phyloP scores from a whole-genome alignment of 2,329 filamentous ascomycete species.

The Ophiosphaerella herpotricha region DNA sequence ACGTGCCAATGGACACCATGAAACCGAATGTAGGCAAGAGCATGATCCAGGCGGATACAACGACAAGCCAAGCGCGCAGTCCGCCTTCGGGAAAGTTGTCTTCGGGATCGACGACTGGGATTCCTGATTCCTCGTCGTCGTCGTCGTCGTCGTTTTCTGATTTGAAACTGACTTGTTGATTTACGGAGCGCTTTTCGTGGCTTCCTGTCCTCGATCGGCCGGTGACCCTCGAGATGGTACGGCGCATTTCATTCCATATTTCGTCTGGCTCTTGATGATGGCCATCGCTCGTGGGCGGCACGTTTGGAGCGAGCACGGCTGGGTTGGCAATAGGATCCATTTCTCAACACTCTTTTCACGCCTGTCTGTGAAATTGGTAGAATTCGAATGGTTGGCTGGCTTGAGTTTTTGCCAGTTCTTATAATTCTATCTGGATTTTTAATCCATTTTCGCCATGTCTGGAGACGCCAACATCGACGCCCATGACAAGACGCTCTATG shows the following conservation, averaged over 20 bases:
- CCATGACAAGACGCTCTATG: not conserved
- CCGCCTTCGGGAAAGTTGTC: constrained; percentile 47
- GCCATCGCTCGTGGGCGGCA: constrained; percentile 13
- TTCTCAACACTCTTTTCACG: not conserved
- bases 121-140: constrained; percentile 11
- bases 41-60: constrained; percentile 42
- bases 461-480: not conserved
- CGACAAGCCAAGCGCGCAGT: constrained; percentile 47
- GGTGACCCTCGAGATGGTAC: constrained; percentile 26
- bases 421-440: constrained; percentile 5
- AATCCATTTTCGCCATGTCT: constrained; percentile 3
- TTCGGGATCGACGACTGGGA: constrained; percentile 28
- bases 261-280: constrained; percentile 18
- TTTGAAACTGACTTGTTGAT: constrained; percentile 9
- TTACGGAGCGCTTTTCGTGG: constrained; percentile 16
- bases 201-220: constrained; percentile 20
- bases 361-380: not conserved
- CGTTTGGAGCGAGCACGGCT: constrained; percentile 27
- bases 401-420: not conserved
- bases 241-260: constrained; percentile 21
- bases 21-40: constrained; percentile 44
- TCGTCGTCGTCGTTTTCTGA: constrained; percentile 5
- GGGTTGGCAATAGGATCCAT: constrained; percentile 39
- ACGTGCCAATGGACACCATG: constrained; percentile 64
- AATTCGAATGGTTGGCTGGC: not conserved